Evolutionary conservation across 1,139 yeast genomes (phyloP).

Genomic region (Zygosaccharomyces pseudobailii): DNA sequence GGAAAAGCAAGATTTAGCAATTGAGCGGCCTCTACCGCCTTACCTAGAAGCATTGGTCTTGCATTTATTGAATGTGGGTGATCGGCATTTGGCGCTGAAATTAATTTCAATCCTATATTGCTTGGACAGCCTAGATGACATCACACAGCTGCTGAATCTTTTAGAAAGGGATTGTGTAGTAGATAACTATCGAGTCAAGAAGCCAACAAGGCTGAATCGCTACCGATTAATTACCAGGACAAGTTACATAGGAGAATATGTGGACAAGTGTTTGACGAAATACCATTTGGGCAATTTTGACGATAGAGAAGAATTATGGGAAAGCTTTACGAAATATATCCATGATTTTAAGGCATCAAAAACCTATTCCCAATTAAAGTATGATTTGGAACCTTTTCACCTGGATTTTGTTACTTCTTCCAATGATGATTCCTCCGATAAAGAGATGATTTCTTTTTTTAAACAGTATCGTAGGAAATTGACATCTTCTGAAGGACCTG

Average conservation of each 20-base stretch:
- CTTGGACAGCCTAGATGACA: slow-evolving; percentile 14
- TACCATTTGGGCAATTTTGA: slow-evolving; percentile 20
- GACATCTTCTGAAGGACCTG: slow-evolving; percentile 3
- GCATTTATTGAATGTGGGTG: slow-evolving; percentile 11
- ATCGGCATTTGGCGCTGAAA: slow-evolving; percentile 10
- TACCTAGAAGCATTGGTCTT: slow-evolving; percentile 14
- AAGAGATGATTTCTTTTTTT: slow-evolving; percentile 10
- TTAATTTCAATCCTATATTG: slow-evolving; percentile 15
- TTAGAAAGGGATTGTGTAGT: slow-evolving; percentile 16
- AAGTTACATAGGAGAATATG: slow-evolving; percentile 22
- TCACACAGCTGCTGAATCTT: slow-evolving; percentile 10
- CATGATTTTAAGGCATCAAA: slow-evolving; percentile 6
- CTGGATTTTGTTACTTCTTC: slow-evolving; percentile 7
- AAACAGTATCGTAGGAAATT: slow-evolving; percentile 4
- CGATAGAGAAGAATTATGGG: slow-evolving; percentile 19
- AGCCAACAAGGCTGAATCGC: neutral
- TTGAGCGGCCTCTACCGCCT: slow-evolving; percentile 19
- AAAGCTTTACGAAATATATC: slow-evolving; percentile 13
- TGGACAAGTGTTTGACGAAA: slow-evolving; percentile 14
- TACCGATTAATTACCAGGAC: slow-evolving; percentile 12
- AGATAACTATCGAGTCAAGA: slow-evolving; percentile 7
- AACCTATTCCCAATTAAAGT: slow-evolving; percentile 3
- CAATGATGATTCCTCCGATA: slow-evolving; percentile 3
- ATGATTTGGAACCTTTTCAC: neutral
- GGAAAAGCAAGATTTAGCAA: slow-evolving; percentile 5